Conservation (phyloP, 352 stramenopile genomes). For the Albugo laibachii region DNA sequence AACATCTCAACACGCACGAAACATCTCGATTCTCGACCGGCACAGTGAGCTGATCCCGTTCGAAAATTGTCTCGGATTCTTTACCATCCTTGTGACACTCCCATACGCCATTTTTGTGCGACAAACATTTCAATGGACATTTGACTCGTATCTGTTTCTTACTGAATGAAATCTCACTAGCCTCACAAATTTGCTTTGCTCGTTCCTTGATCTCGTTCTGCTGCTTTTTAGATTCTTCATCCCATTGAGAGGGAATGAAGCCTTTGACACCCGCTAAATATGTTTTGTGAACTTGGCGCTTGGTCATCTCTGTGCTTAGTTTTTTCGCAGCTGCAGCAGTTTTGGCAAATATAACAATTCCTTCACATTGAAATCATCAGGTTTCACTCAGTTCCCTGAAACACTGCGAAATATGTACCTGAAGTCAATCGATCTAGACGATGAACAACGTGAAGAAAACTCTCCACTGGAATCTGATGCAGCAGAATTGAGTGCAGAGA, state of each 20-base stretch:
- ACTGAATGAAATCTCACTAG: conserved; percentile 33
- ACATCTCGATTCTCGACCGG: neutral
- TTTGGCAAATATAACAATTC: conserved; percentile 72
- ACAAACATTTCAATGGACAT: conserved; percentile 65
- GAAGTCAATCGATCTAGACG: conserved; percentile 93
- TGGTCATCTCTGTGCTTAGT: conserved; percentile 50
- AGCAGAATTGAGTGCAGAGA: conserved; percentile 76
- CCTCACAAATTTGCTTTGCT: conserved; percentile 22
- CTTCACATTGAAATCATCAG: conserved; percentile 8
- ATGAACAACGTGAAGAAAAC: conserved; percentile 81
- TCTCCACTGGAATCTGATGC: conserved; percentile 42
- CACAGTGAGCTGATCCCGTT: conserved; percentile 61
- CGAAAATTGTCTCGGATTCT: conserved; percentile 59
- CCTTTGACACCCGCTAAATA: conserved; percentile 89
- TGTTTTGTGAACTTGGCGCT: conserved; percentile 80
- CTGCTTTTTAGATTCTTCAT: conserved; percentile 14
- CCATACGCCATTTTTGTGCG: conserved; percentile 63
- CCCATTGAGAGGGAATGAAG: conserved; percentile 37
- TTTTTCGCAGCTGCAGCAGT: conserved; percentile 42
- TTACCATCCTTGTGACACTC: conserved; percentile 71
- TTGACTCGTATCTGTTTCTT: conserved; percentile 38
- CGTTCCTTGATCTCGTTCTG: conserved; percentile 9
- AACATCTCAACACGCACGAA: too few species aligned
- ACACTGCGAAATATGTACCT: conserved; percentile 15
- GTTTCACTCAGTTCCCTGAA: neutral